Evolutionary conservation across 2,329 filamentous ascomycete genomes (phyloP), one percentile per base, ranked within the genome.

Genomic region (Alternaria ethzedia): DNA sequence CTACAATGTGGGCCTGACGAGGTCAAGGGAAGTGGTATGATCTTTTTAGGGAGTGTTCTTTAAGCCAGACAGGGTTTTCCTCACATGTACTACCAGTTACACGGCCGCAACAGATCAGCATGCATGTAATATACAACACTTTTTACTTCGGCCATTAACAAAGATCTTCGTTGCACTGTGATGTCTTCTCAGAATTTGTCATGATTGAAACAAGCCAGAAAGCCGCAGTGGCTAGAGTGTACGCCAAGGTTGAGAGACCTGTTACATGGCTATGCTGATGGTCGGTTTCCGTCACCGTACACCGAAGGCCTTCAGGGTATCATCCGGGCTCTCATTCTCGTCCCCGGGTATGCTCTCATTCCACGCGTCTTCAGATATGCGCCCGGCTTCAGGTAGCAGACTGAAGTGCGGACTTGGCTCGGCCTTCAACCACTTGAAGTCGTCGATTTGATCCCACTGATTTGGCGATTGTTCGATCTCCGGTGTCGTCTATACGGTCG

Each of bases 381-480:
- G 86, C 58, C 90, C 82, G 1, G 83, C 83, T 56, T 88, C 85
- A 2, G 87, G 83, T 21, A 98, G 71, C 3, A 93, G 80, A 32
- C 84, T 87, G 93, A 95, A 99, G 76, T 99, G 94, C 3, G 96
- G 96, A 75, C 93, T 97, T 28, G 88, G 88, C 61, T 92, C 93
- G 15, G 87, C 85, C 79, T 94, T 96, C 67, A 97, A 86, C 96
- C 96, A 98, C 81, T 97, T 97, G 85, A 99, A 99, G 79, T 99
- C 96, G 78, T 98, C 93, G 15, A 98, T 92, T 73, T 96, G 89
- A 71, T 94, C 87, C 93, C 93, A 99, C 72, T 91, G 87, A 77
- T 97, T 95, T 57, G 76, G 70, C 7, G 60, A 59, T 11, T 57
- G 32, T 20, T 62, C 20, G 7, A 70, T 67, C 3, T 73, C 69